Base-by-base conservation (phyloP, 805 yeast genomes). In the Yarrowia bubula region DNA sequence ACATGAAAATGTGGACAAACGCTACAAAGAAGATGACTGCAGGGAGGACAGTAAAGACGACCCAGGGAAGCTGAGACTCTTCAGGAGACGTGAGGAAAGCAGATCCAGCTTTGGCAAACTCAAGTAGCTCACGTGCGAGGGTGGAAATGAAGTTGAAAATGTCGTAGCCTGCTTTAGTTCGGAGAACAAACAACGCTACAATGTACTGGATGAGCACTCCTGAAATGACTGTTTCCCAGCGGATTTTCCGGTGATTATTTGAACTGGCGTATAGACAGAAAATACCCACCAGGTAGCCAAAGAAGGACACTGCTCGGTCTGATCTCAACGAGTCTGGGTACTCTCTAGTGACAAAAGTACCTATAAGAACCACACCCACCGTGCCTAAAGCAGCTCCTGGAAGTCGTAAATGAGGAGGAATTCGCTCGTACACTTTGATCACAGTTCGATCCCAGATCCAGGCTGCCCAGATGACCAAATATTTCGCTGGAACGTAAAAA, bases 1-100 rank as follows among this genome's bases (percentile, higher is more conserved):
- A 84, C 75, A 80, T 83, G 79, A 83, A 81, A 61, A 85, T 80
- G 70, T 84, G 87, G 43, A 85, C 81, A 66, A 84, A 80, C 9
- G 88, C 86, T 63, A 85, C 85, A 75, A 85, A 85, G 79, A 85
- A 85, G 13, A 84, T 77, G 64, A 85, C 85, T 2, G 87, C 81
- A 13, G 88, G 87, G 66, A 85, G 76, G 18, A 85, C 87, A 3
- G 84, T 74, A 71, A 85, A 81, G 73, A 84, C 79, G 73, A 85
- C 85, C 78, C 77, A 79, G 11, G 80, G 76, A n/a, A 74, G 66
- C 17, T 75, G 67, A 15, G 86, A 71, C 32, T 80, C 77, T 8
- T 75, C 77, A 1, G 70, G 66, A 67, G 74, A 74, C 33, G 86
- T 81, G 69, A 85, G 74, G 74, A 85, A 85, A 2, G 87, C 87